A percentile compares a stretch with the other conserved stretches of the same genome.
These are phyloP conservation scores for Flaveria bidentis DNA, from an alignment of 129 eudicot species.

Conservation along the genomic window DNA sequence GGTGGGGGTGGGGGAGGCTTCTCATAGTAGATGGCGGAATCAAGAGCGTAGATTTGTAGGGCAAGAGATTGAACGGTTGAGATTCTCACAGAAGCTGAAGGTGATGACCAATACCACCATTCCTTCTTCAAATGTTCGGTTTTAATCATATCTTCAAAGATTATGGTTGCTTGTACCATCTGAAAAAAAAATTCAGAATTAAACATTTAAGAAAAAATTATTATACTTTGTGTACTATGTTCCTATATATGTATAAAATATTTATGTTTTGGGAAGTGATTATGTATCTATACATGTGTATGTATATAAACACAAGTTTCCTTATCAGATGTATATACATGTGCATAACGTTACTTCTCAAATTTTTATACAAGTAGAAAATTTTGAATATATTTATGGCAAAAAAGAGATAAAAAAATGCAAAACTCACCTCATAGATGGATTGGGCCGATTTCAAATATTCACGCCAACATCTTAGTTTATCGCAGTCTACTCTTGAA, in stretches of 20 bases:
- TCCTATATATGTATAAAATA: not conserved
- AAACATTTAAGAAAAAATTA: not conserved
- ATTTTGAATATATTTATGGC: not conserved
- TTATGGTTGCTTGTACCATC: slow-evolving; percentile 75
- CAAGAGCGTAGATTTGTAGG: slow-evolving; percentile 60
- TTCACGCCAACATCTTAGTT: slow-evolving; percentile 68
- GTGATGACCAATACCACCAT: slow-evolving; percentile 97
- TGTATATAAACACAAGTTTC: not conserved
- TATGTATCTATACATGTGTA: not conserved
- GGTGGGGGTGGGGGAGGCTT: slow-evolving; percentile 31
- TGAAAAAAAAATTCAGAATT: slow-evolving; percentile 34
- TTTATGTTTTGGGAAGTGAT: not conserved
- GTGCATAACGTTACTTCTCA: not conserved
- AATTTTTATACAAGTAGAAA: not conserved
- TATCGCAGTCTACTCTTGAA: slow-evolving; percentile 47
- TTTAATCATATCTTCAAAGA: slow-evolving; percentile 82
- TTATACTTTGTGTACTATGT: not conserved
- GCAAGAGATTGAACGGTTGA: slow-evolving; percentile 75
- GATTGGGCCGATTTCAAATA: slow-evolving; percentile 75
- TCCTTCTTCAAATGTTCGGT: slow-evolving; percentile 65
- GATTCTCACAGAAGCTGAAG: slow-evolving; percentile 69
- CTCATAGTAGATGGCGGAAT: slow-evolving; percentile 63
- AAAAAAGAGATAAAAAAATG: not conserved
- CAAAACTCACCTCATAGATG: slow-evolving; percentile 65
- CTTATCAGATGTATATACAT: not conserved